These are phyloP conservation scores for Oemleria cerasiformis DNA, from an alignment of 306 rosid species.

Conservation along the genomic window DNA sequence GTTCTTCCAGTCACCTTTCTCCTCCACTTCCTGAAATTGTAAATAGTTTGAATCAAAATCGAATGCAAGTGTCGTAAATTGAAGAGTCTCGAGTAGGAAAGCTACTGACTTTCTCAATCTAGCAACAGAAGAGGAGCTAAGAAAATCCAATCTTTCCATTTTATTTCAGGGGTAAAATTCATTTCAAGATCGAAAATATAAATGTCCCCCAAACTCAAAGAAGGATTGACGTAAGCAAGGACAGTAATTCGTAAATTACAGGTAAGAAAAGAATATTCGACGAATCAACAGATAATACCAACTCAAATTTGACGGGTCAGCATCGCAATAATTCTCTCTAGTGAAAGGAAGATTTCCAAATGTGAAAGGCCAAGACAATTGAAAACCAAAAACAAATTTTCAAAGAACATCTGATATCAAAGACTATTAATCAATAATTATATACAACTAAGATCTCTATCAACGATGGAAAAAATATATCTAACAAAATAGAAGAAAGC, in stretches of 20 bases:
- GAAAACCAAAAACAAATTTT: not conserved
- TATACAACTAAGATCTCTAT: not conserved
- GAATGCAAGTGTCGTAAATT: not conserved
- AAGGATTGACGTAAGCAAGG: not conserved
- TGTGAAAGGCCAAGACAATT: not conserved
- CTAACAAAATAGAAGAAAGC: not conserved
- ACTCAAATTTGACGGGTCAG: too few species aligned
- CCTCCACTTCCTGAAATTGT: conserved; percentile 49
- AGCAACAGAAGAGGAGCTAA: not conserved
- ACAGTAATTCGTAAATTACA: not conserved
- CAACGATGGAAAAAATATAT: not conserved
- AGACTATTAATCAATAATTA: not conserved
- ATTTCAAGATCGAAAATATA: not conserved
- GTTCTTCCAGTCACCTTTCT: conserved; percentile 45
- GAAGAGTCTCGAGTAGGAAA: not conserved
- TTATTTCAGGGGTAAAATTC: not conserved
- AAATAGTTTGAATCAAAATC: not conserved
- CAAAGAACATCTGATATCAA: not conserved
- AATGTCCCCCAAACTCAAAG: not conserved
- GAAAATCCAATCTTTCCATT: not conserved
- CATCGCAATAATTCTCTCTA: too few species aligned
- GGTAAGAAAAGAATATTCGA: not conserved
- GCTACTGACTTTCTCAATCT: not conserved
- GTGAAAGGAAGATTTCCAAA: too few species aligned
- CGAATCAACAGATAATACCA: too few species aligned